Base-by-base conservation (phyloP, 1,139 yeast species). In the Suhomyces taliae region DNA sequence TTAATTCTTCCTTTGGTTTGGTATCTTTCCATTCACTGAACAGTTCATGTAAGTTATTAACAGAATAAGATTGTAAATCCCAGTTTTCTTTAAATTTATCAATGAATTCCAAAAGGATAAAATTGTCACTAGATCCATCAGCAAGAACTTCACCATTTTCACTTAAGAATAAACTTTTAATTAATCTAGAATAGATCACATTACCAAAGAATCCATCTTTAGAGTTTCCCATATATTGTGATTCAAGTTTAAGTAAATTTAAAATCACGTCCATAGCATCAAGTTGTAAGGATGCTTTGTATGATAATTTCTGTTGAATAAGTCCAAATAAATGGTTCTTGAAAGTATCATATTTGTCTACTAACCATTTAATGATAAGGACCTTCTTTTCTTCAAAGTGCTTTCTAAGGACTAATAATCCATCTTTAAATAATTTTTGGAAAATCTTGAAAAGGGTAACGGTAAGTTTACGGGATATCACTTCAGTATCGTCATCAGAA, bases 1-100 rank as follows among this genome's bases (percentile, higher is more conserved):
- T 57, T 39, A 60, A 53, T 41, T 62, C 57, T 3, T 53, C 54
- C n/a, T 50, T 46, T 7, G 50, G 39, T 40, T 60, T 61, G 7
- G 49, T 37, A 5, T 44, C 40, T 46, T 59, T 62, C 65, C 65
- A 62, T 27, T 55, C 59, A 27, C 52, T 52, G 38, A 70, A 53
- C 47, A 48, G 51, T 42, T 51, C 55, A 27, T 53, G 47, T 27
- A 54, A 55, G 31, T 75, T 79, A 40, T 74, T 66, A 58, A 83
- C 79, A 52, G 85, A 82, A 58, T 83, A 86, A 57, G 71, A 84
- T 59, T 85, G 89, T 47, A 87, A 67, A 61, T 87, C 95, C 74
- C 85, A 83, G 60, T 74, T 73, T 49, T 74, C 72, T 33, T 62
- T 60, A 57, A 85, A 83, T 35, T 71, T 72, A 24, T 78, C 82